Conservation (phyloP, 2,329 filamentous ascomycete species). For the Hawksworthiomyces lignivorus region DNA sequence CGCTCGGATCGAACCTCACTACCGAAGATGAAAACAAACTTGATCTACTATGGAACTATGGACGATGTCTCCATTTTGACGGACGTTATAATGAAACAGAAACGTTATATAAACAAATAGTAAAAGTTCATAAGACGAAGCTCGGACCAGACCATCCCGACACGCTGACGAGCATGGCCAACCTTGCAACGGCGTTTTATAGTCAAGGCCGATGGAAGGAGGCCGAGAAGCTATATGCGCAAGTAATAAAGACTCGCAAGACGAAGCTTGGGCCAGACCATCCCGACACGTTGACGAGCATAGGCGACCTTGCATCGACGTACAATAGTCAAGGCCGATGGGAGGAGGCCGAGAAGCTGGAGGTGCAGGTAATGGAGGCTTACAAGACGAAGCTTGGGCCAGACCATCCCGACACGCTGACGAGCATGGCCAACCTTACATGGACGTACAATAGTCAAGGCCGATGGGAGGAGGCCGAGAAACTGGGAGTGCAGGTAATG, state of each 20-base stretch:
- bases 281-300: not conserved
- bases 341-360: constrained; percentile 3
- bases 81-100: constrained; percentile 14
- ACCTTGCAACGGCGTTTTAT: not conserved
- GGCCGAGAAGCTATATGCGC: constrained; percentile 12
- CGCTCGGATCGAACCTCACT: too few species aligned
- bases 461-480: not conserved
- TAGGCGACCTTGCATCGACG: not conserved
- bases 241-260: not conserved
- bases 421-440: not conserved
- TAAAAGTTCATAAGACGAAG: not conserved
- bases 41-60: not conserved
- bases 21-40: not conserved
- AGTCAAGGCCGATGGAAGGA: constrained; percentile 9
- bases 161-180: not conserved
- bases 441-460: not conserved
- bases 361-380: too few species aligned
- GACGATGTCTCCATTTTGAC: not conserved
- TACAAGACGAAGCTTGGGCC: not conserved
- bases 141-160: not conserved
- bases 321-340: not conserved
- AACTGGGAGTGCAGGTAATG: not conserved
- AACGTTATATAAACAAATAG: not conserved
- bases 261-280: not conserved
- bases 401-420: not conserved